A percentile compares a stretch with the other conserved stretches of the same genome.
phyloP scores from a whole-genome alignment of 169 alveolate genomes.

The Babesia bovis region DNA sequence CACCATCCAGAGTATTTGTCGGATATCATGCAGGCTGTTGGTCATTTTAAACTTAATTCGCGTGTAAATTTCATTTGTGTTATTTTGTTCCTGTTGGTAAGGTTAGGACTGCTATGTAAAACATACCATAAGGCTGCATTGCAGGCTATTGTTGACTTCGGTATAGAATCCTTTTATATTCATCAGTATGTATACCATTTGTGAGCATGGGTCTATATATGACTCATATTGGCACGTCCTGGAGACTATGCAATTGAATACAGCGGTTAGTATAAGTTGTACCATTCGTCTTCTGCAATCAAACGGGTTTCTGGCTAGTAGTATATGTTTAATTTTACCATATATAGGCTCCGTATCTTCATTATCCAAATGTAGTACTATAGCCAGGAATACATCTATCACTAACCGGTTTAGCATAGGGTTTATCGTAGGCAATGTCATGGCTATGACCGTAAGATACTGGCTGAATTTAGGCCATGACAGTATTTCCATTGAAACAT shows the following conservation, averaged over 20 bases:
- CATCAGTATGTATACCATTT: conserved; percentile 11
- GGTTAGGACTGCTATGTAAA: not conserved
- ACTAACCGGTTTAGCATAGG: conserved; percentile 9
- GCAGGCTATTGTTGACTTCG: conserved; percentile 1
- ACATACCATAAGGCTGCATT: conserved; percentile 23
- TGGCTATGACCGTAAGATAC: conserved; percentile 17
- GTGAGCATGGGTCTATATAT: conserved; percentile 1
- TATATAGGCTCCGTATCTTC: not conserved
- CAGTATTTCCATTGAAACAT: not conserved
- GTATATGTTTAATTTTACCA: not conserved
- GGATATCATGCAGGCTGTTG: conserved; percentile 15
- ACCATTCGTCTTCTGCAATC: conserved; percentile 4
- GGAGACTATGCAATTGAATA: not conserved
- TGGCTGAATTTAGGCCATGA: conserved; percentile 12
- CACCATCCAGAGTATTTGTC: conserved; percentile 10
- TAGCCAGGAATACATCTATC: conserved; percentile 1
- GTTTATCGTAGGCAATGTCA: conserved; percentile 22
- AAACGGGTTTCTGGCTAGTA: conserved; percentile 1
- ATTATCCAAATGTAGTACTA: conserved; percentile 1
- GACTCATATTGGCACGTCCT: conserved; percentile 19
- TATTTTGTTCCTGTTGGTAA: not conserved
- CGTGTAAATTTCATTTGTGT: not conserved
- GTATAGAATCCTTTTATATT: conserved; percentile 6
- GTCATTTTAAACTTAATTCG: not conserved
- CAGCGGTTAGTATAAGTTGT: conserved; percentile 4